Percentiles rank a stretch among this genome's conserved stretches.
These are phyloP conservation scores for Juncus inflexus DNA, from an alignment of 176 grass and related monocot genomes.

Conservation along the genomic window DNA sequence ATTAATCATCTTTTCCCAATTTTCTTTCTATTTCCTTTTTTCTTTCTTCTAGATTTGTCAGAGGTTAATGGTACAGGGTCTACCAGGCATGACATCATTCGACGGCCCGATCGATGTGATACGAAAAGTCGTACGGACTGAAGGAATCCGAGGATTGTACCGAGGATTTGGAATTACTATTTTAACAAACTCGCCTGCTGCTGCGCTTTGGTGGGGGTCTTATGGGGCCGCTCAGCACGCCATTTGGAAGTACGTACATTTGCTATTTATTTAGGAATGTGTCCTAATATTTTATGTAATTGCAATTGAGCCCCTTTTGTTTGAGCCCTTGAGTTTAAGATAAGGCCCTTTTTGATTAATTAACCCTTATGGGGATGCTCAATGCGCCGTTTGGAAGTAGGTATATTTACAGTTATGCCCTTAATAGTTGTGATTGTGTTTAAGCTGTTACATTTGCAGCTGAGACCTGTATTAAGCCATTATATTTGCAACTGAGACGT, in stretches of 20 bases:
- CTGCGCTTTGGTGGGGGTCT: constrained; percentile 96
- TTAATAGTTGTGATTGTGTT: too few relatives aligned
- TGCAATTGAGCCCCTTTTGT: too few relatives aligned
- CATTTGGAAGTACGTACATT: constrained; percentile 66
- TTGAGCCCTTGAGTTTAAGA: too few relatives aligned
- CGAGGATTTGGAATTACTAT: constrained; percentile 92
- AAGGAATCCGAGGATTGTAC: constrained; percentile 80
- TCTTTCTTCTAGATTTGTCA: constrained; percentile 63
- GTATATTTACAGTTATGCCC: too few relatives aligned
- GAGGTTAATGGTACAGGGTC: constrained; percentile 93
- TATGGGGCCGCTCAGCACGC: constrained; percentile 87
- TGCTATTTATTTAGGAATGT: constrained; percentile 3
- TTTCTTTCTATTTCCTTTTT: too few relatives aligned
- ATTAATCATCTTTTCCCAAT: too few relatives aligned
- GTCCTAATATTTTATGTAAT: too few relatives aligned
- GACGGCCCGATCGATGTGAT: constrained; percentile 76
- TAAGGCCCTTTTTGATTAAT: too few relatives aligned
- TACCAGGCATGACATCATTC: constrained; percentile 66
- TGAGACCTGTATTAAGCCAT: too few relatives aligned
- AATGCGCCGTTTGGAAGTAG: constrained; percentile 79
- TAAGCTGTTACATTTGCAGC: too few relatives aligned
- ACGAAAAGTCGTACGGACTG: constrained; percentile 53
- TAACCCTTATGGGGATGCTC: constrained; percentile 57
- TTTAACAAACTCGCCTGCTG: constrained; percentile 76
- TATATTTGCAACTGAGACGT: too few relatives aligned